These are phyloP conservation scores for Phytophthora ohioensis DNA, from an alignment of 352 stramenopile species.

Conservation along the genomic window DNA sequence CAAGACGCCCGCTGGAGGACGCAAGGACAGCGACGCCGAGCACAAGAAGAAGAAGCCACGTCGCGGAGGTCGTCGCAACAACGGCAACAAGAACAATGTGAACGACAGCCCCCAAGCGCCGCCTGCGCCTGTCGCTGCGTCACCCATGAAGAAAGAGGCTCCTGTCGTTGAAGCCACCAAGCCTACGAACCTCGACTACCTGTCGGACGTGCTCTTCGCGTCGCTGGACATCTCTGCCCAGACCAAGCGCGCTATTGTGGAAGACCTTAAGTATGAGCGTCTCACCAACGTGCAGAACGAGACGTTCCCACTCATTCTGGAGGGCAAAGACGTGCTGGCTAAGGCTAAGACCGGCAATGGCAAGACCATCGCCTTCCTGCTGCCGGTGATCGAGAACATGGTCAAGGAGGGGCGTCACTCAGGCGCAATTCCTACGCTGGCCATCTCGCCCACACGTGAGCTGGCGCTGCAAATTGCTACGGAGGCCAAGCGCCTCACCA, in stretches of 20 bases:
- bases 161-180: slow-evolving; percentile 10
- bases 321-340: slow-evolving; percentile 92
- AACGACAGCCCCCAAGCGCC: slow-evolving; percentile 5
- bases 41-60: slow-evolving; percentile 65
- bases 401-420: slow-evolving; percentile 58
- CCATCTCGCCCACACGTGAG: slow-evolving; percentile 96
- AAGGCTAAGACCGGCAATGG: slow-evolving; percentile 92
- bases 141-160: slow-evolving; percentile 19
- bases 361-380: slow-evolving; percentile 92
- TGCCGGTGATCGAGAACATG: slow-evolving; percentile 85
- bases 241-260: slow-evolving; percentile 74
- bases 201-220: slow-evolving; percentile 66
- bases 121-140: slow-evolving; percentile 4
- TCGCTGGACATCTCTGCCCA: slow-evolving; percentile 65
- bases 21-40: slow-evolving; percentile 55
- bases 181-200: slow-evolving; percentile 51
- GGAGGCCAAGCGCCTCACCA: slow-evolving; percentile 88
- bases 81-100: slow-evolving; percentile 17
- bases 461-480: slow-evolving; percentile 95
- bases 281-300: slow-evolving; percentile 93
- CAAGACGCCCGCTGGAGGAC: slow-evolving; percentile 38
- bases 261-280: slow-evolving; percentile 86
- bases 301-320: slow-evolving; percentile 76
- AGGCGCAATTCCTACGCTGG: slow-evolving; percentile 91
- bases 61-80: slow-evolving; percentile 58